phyloP scores from a whole-genome alignment of 805 yeast species.

The Wickerhamiella domercqiae region DNA sequence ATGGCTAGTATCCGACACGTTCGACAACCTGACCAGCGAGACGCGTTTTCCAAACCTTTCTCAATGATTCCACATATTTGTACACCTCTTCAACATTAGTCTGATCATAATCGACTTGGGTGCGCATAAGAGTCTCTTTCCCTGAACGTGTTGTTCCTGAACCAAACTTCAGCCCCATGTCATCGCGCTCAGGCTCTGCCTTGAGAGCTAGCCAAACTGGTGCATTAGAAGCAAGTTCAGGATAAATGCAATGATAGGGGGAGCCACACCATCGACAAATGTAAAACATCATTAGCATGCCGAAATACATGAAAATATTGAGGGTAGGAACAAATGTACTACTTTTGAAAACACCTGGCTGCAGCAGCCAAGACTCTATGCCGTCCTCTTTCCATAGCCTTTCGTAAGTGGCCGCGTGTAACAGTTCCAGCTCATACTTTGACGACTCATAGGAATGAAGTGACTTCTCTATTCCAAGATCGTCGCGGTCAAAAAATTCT shows the following conservation, averaged over 20 bases:
- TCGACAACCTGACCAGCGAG: slow-evolving; percentile 58
- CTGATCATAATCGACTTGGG: slow-evolving; percentile 19
- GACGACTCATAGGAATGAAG: slow-evolving; percentile 80
- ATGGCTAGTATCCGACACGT: slow-evolving; percentile 18
- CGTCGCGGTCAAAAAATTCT: slow-evolving; percentile 54
- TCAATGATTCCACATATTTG: slow-evolving; percentile 42
- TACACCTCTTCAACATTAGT: slow-evolving; percentile 51
- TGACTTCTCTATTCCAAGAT: slow-evolving; percentile 51
- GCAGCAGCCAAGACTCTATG: slow-evolving; percentile 61
- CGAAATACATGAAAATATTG: slow-evolving; percentile 64
- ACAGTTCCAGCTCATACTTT: slow-evolving; percentile 67
- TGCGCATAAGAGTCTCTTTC: slow-evolving; percentile 39
- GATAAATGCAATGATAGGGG: slow-evolving; percentile 75
- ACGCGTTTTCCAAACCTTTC: slow-evolving; percentile 56
- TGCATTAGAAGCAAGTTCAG: slow-evolving; percentile 82
- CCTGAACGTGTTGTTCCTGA: slow-evolving; percentile 59
- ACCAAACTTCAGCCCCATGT: slow-evolving; percentile 49
- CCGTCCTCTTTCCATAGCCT: slow-evolving; percentile 33
- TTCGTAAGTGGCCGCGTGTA: slow-evolving; percentile 58
- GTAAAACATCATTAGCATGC: slow-evolving; percentile 75
- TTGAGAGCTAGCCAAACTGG: slow-evolving; percentile 50
- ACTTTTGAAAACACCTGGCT: slow-evolving; percentile 88
- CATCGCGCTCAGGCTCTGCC: slow-evolving; percentile 33
- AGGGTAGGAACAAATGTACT: slow-evolving; percentile 63
- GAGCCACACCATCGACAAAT: slow-evolving; percentile 71